Percentiles rank a stretch among this genome's conserved stretches.
phyloP scores from a whole-genome alignment of 192 early-diverging fungal genomes.

The Podila clonocystis region DNA sequence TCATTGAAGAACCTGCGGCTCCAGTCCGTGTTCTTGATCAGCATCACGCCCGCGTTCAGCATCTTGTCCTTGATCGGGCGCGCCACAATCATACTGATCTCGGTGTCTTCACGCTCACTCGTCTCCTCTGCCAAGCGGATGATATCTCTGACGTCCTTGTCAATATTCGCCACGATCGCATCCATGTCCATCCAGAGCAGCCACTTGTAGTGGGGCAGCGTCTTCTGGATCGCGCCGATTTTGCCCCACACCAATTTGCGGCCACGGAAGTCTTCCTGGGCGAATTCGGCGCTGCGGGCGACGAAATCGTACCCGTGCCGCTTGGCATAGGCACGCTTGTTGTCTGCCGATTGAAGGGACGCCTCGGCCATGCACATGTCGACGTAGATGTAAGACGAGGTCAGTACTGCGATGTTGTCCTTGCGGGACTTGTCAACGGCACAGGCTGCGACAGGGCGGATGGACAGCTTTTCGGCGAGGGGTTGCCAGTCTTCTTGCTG shows the following conservation, averaged over 20 bases:
- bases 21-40: constrained; percentile 67
- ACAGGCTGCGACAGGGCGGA: constrained; percentile 40
- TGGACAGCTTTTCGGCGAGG: constrained; percentile 35
- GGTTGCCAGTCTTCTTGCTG: constrained; percentile 57
- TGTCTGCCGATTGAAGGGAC: constrained; percentile 54
- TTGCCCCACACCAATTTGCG: constrained; percentile 71
- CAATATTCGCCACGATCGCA: constrained; percentile 59
- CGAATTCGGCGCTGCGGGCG: constrained; percentile 64
- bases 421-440: constrained; percentile 13
- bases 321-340: constrained; percentile 63
- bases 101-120: constrained; percentile 12
- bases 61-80: constrained; percentile 57
- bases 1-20: constrained; percentile 55
- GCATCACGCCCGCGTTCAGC: constrained; percentile 69
- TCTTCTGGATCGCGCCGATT: constrained; percentile 63
- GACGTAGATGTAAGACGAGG: constrained; percentile 63
- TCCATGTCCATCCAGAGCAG: constrained; percentile 74
- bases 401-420: constrained; percentile 56
- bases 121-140: constrained; percentile 47
- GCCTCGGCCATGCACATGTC: constrained; percentile 66
- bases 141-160: constrained; percentile 52
- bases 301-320: constrained; percentile 65
- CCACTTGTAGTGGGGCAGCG: constrained; percentile 68
- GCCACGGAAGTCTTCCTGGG: constrained; percentile 56
- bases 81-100: constrained; percentile 61